Base-by-base conservation (phyloP, 2,329 filamentous ascomycete species). In the Talaromyces islandicus region DNA sequence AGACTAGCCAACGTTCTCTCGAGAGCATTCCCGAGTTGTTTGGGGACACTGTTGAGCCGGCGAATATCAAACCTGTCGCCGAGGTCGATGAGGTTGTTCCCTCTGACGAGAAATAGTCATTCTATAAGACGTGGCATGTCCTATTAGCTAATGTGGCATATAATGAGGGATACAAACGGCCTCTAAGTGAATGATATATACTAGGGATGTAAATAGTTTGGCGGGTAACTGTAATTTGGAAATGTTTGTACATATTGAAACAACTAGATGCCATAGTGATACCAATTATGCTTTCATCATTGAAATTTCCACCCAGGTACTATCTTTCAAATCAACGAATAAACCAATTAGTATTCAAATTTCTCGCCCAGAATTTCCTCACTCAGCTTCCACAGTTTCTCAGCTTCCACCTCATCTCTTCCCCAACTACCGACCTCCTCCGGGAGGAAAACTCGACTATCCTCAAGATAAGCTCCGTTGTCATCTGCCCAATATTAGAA, bases 281-380 rank as follows among this genome's bases (percentile, higher is more conserved):
- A 35, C 12, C 14, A 17, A 35, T 38, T 14, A n/a, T 38, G 35
- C 17, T 38, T n/a, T 38, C 17, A 38, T n/a, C 25, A 32, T 32
- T 32, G 30, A 35, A 4, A 5, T 46, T 9, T 21, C 7, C 43
- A 46, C 11, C 17, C 25, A 27, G 25, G 6, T 21, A 10, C 19
- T 50, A 4, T 17, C 12, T 25, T 25, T 21, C 19, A 50, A 25
- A 7, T 12, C 19, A 12, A 25, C 24, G 5, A 29, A 14, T 5
- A 55, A n/a, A 38, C 9, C 35, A 25, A 38, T 56, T 17, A 62
- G 24, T 62, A 62, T 17, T 30, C 19, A 29, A 62, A 62, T 3
- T 56, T 48, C 19, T 62, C 24, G 4, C 60, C 21, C 48, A 63
- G 17, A 67, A 72, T 61, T 69, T 72, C 51, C 63, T 58, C 56